Conservation (phyloP, 495 filamentous ascomycete species). For the Geoglossum glabrum region DNA sequence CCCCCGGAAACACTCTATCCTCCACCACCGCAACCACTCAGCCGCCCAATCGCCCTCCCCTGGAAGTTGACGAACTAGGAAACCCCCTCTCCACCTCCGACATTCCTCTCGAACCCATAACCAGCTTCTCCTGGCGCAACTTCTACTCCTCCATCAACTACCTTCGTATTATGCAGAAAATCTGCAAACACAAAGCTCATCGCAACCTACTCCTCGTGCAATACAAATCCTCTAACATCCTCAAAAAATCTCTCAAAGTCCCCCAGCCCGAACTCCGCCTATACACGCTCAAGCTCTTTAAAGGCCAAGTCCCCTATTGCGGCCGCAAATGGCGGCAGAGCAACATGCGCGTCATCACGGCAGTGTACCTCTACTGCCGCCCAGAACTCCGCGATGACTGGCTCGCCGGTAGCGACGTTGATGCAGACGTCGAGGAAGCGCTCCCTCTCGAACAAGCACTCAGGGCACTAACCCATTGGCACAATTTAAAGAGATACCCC, state of each 20-base stretch:
- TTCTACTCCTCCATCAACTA: conserved; percentile 89
- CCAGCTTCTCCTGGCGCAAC: conserved; percentile 76
- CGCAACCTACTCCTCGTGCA: conserved; percentile 82
- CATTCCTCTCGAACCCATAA: conserved; percentile 57
- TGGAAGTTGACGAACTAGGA: conserved; percentile 76
- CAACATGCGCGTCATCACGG: conserved; percentile 97
- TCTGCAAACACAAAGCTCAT: conserved; percentile 85
- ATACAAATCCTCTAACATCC: conserved; percentile 77
- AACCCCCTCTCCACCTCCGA: conserved; percentile 32
- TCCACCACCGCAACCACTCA: conserved; percentile 48
- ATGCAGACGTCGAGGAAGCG: conserved; percentile 81
- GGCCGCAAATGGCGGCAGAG: conserved; percentile 94
- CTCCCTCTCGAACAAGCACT: conserved; percentile 79
- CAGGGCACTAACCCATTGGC: conserved; percentile 75
- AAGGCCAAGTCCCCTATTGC: conserved; percentile 93
- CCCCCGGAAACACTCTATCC: conserved; percentile 13
- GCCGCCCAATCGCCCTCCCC: background rate
- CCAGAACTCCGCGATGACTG: conserved; percentile 91
- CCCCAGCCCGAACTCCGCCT: conserved; percentile 71
- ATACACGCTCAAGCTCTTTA: conserved; percentile 95
- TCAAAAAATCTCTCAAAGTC: conserved; percentile 77
- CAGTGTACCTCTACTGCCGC: conserved; percentile 79
- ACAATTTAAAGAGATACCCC: conserved; percentile 64
- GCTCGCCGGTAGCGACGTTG: conserved; percentile 76
- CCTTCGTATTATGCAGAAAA: conserved; percentile 88